These are phyloP conservation scores for Spergularia bocconei DNA, from an alignment of 148 eudicot species.

Conservation along the genomic window DNA sequence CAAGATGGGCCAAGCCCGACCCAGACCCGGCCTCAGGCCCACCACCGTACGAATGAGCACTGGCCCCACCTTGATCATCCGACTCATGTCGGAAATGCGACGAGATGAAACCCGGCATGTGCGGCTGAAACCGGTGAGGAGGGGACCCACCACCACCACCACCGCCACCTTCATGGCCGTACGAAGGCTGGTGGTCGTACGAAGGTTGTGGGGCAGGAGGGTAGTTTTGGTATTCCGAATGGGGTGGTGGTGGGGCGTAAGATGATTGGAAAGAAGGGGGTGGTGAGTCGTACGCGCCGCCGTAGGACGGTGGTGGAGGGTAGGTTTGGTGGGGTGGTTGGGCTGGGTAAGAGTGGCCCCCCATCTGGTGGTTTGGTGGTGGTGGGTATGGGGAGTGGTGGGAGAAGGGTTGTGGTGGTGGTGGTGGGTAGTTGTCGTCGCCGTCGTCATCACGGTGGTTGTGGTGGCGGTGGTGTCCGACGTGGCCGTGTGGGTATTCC, in stretches of 20 bases:
- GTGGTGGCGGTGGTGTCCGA: conserved; percentile 24
- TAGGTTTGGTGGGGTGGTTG: neutral
- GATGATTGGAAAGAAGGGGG: conserved; percentile 18
- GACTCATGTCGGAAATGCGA: conserved; percentile 31
- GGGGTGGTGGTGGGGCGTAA: conserved; percentile 13
- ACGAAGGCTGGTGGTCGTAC: neutral
- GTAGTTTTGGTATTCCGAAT: conserved; percentile 8
- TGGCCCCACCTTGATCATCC: neutral
- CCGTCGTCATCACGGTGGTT: conserved; percentile 22
- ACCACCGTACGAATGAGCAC: neutral
- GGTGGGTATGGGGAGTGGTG: neutral
- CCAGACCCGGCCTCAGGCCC: neutral
- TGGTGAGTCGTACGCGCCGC: conserved; percentile 26
- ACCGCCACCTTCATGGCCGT: neutral
- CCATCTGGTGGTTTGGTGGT: neutral
- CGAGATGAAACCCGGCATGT: conserved; percentile 41
- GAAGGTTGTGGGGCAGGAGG: conserved; percentile 19
- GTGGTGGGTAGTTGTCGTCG: conserved; percentile 11
- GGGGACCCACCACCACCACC: neutral
- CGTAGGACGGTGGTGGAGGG: conserved; percentile 36
- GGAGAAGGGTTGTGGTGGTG: conserved; percentile 7
- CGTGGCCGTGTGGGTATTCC: neutral
- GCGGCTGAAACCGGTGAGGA: conserved; percentile 39
- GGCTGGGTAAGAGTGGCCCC: neutral
- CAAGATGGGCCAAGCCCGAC: conserved; percentile 15